Percentiles rank a stretch among this genome's conserved stretches.
Conservation (phyloP, 495 filamentous ascomycete species). For the Hypoxylon subgilvum region DNA sequence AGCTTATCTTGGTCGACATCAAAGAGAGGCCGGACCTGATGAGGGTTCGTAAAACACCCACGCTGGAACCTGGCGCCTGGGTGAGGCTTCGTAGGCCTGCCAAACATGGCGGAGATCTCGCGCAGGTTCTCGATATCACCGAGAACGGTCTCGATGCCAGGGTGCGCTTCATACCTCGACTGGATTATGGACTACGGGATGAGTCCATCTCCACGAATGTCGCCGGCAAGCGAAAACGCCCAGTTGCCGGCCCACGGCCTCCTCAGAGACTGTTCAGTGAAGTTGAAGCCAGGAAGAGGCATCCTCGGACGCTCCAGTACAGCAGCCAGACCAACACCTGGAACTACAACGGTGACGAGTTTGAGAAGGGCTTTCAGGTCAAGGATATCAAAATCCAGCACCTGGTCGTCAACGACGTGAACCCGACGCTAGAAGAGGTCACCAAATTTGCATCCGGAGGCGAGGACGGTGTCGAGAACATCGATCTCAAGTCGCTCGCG, state of each 20-base stretch:
- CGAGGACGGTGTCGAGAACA: constrained; percentile 89
- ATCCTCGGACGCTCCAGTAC: constrained; percentile 73
- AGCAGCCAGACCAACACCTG: constrained; percentile 71
- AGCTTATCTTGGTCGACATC: constrained; percentile 86
- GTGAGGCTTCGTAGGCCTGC: constrained; percentile 82
- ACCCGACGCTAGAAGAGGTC: constrained; percentile 92
- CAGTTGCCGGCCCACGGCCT: constrained; percentile 67
- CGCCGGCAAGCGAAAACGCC: constrained; percentile 79
- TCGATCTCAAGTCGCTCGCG: constrained; percentile 88
- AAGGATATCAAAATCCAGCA: constrained; percentile 92
- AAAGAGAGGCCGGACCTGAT: constrained; percentile 97
- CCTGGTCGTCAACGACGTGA: constrained; percentile 82
- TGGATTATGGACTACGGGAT: constrained; percentile 89
- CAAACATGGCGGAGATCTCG: constrained; percentile 87
- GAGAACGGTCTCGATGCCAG: constrained; percentile 88
- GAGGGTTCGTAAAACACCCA: constrained; percentile 82
- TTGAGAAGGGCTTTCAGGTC: constrained; percentile 89
- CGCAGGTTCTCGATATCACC: constrained; percentile 91
- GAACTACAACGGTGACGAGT: constrained; percentile 83
- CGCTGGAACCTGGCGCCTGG: constrained; percentile 86
- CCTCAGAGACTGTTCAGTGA: constrained; percentile 94
- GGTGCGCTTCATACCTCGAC: constrained; percentile 82
- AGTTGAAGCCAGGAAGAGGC: constrained; percentile 86
- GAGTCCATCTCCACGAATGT: constrained; percentile 63
- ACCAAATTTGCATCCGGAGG: constrained; percentile 85